Base-by-base conservation (phyloP, 1,284 basidiomycete species). In the Phenoliferia sp. region DNA sequence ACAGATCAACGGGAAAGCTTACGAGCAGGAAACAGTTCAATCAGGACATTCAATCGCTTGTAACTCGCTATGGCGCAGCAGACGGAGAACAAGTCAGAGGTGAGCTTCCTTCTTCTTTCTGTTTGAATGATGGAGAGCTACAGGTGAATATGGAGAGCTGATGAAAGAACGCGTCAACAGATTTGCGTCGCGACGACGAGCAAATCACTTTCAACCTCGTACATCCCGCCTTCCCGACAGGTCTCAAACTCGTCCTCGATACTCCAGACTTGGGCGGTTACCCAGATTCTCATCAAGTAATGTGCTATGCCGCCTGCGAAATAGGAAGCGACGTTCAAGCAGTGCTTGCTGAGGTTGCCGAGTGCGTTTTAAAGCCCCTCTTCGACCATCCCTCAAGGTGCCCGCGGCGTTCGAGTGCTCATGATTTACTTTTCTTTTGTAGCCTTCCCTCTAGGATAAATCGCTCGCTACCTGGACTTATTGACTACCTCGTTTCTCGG, bases 231-330 rank as follows among this genome's bases (percentile, higher is more conserved):
- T 65, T 55, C 57, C 35, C 50, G 5, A 61, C 48, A 7, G 65
- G 65, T 10, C 62, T 71, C 57, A 56, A 48, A 3, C 34, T 73
- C 29, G 62, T 62, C 29, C 61, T 73, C 66, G 65, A 68, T 55
- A 66, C 67, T 44, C 70, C 69, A 33, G 72, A 73, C 50, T 48
- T 72, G 26, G 58, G 56, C 16, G 69, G 70, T 12, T 73, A 73
- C 48, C 72, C 72, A 2, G 2, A 28, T 22, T 28, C 48, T 12
- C 68, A 71, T 59, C 64, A 69, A 26, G 61, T 62, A 31, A 39
- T 72, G 44, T 69, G 68, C 64, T 73, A 68, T 56, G 31, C 64
- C 29, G 70, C 64, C 36, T 63, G 65, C 59, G 72, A 67, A 19
- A 58, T 73, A 9, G 50, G 39, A 1, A 35, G 34, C 1, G 59